Conservation (phyloP, 192 early-diverging fungal species). For the Diversispora eburnea region DNA sequence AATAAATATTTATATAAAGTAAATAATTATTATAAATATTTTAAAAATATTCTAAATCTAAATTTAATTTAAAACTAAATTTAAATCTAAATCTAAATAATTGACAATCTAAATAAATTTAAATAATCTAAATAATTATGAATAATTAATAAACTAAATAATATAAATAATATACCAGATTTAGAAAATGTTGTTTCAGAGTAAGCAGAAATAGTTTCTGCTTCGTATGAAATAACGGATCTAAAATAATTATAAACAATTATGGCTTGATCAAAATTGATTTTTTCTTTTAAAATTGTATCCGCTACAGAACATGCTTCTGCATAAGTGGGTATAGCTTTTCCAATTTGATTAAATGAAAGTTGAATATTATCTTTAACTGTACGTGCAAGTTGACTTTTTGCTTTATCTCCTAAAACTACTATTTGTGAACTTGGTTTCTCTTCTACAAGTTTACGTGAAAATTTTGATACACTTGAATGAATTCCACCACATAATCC, state of each 20-base stretch:
- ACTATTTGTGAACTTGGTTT: conserved; percentile 57
- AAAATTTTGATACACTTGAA: conserved; percentile 83
- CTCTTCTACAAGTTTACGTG: conserved; percentile 62
- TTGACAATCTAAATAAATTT: background rate
- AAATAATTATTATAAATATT: background rate
- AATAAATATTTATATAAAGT: conserved; percentile 4
- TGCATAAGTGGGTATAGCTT: conserved; percentile 80
- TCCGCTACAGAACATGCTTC: conserved; percentile 85
- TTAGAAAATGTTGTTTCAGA: conserved; percentile 67
- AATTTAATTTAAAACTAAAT: no score
- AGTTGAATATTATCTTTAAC: conserved; percentile 72
- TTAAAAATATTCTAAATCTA: no score
- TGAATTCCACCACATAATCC: conserved; percentile 99
- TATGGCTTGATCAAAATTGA: conserved; percentile 67
- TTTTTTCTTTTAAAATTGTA: conserved; percentile 59
- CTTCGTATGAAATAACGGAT: conserved; percentile 93
- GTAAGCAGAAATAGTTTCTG: conserved; percentile 60
- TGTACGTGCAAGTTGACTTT: conserved; percentile 80
- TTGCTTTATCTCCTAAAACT: conserved; percentile 92
- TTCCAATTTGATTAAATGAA: conserved; percentile 91
- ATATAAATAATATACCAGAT: conserved; percentile 53
- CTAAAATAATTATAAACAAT: conserved; percentile 94
- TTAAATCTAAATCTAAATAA: no score
- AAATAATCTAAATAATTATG: no score
- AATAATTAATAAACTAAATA: no score